These are phyloP conservation scores for Wilcoxina mikolae DNA, from an alignment of 495 filamentous ascomycete genomes.

Conservation along the genomic window DNA sequence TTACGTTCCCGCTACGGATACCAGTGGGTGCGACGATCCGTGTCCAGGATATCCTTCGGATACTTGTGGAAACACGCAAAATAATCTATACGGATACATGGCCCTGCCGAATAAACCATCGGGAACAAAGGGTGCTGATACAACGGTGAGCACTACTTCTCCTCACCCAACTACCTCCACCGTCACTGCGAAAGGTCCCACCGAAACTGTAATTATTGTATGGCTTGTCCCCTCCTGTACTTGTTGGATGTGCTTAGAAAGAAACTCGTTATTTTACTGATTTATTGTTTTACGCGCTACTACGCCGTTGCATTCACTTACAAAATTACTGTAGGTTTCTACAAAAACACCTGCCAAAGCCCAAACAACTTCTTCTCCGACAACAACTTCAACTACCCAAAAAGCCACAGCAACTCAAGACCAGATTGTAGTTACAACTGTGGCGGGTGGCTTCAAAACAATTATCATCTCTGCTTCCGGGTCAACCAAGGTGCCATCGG, in stretches of 20 bases:
- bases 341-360: background rate
- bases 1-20: conserved; percentile 40
- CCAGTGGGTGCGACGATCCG: conserved; percentile 37
- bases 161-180: conserved; percentile 16
- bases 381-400: background rate
- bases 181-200: conserved; percentile 16
- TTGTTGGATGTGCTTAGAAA: background rate
- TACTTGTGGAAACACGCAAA: conserved; percentile 42
- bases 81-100: conserved; percentile 48
- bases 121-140: conserved; percentile 35
- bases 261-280: too few relatives aligned
- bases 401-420: background rate
- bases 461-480: too few relatives aligned
- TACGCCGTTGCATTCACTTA: too few relatives aligned
- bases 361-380: background rate
- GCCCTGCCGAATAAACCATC: conserved; percentile 33
- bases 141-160: conserved; percentile 27
- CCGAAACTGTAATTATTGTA: conserved; percentile 25
- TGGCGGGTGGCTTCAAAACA: too few relatives aligned
- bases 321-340: background rate
- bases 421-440: background rate
- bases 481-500: too few relatives aligned
- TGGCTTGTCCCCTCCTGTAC: conserved; percentile 17
- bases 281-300: too few relatives aligned
- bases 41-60: conserved; percentile 59